Evolutionary conservation across 805 yeast genomes (phyloP), one percentile per base, ranked within the genome.

Genomic region (Wickerhamomyces queroliae): DNA sequence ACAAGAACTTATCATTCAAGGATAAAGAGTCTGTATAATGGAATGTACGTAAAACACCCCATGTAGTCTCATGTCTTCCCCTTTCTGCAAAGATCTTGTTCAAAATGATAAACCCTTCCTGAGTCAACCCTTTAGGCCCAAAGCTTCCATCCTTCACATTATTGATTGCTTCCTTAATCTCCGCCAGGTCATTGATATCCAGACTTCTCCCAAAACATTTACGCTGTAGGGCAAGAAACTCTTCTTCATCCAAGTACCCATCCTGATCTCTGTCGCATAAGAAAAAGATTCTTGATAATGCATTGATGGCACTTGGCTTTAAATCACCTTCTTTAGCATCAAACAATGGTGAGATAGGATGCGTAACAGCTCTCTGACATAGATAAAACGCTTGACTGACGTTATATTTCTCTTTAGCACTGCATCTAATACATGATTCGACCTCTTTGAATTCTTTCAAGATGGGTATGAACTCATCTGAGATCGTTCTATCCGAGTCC

Each of bases 41-140:
- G 59, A 86, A 93, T 0, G 89, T 74, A 38, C 99, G 62, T 20
- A 93, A 58, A 17, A 93, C 87, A 0, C 96, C 95, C 99, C 99
- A 93, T 0, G 88, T 83, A 0, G 98, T 93, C 57, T 93, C 99
- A 58, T 93, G 98, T 24, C 98, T 68, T 0, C 99, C 99, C 27
- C 77, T 76, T 49, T 88, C 95, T 1, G 95, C 95, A 58, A 84
- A 93, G 20, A 86, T 62, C 53, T 82, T 84, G 60, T 87, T 89
- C 38, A 93, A 64, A 1, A 78, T 64, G 3, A 93, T 62, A 53
- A 93, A 93, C 0, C 95, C 98, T 34, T 74, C 77, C 37, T 70
- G 74, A 0, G 86, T 74, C 2, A 91, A 65, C 0, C 95, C 95
- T 36, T 59, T 62, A 0, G 53, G 63, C 1, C 56, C 49, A 19